These are phyloP conservation scores for Eragrostis tef DNA, from an alignment of 202 grass and related monocot species.

Conservation along the genomic window DNA sequence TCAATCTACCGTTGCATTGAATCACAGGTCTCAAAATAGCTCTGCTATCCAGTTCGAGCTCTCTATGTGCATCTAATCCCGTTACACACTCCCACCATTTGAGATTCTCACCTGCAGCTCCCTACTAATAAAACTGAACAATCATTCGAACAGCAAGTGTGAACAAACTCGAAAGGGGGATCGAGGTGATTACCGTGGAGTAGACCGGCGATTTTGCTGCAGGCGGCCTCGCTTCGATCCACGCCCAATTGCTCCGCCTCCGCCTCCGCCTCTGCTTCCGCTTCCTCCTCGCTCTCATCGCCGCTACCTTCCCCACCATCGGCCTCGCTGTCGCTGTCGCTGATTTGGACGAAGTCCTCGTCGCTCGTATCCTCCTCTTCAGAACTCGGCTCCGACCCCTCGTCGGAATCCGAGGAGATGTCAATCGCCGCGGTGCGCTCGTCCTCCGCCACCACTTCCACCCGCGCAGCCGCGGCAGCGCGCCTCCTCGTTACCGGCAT, in stretches of 20 bases:
- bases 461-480: not conserved
- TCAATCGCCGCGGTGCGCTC: constrained; percentile 34
- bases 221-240: constrained; percentile 44
- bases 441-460: not conserved
- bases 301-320: constrained; percentile 19
- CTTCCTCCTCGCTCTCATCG: constrained; percentile 41
- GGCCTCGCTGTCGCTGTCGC: constrained; percentile 39
- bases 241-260: constrained; percentile 18
- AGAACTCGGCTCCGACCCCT: constrained; percentile 32
- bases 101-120: not conserved
- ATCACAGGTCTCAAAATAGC: not conserved
- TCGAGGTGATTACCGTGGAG: constrained; percentile 49
- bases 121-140: not conserved
- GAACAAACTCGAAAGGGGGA: not conserved
- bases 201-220: constrained; percentile 59
- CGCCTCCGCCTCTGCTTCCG: not conserved
- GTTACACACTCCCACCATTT: not conserved
- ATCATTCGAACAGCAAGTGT: not conserved
- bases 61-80: constrained; percentile 2
- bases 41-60: not conserved
- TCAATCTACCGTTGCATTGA: not conserved
- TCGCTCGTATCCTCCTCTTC: constrained; percentile 38
- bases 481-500: constrained; percentile 54
- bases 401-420: constrained; percentile 65
- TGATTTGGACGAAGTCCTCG: constrained; percentile 53